A percentile compares a stretch with the other conserved stretches of the same genome.
phyloP scores from a whole-genome alignment of 768 basidiomycete genomes.

The Tylopilus sp. region DNA sequence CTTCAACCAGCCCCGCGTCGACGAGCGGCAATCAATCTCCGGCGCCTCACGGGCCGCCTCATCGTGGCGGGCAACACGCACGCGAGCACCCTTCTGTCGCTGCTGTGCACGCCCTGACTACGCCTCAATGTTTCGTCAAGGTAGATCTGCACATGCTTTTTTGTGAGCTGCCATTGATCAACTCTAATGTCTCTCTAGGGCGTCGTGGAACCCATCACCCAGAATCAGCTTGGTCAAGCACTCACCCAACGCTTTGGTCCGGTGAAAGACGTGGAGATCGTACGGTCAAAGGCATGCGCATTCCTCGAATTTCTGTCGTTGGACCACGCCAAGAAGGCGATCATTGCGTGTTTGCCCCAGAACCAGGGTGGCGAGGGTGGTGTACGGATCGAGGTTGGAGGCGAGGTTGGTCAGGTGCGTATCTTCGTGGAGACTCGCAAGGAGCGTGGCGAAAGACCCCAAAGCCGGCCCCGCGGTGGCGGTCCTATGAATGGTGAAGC shows the following conservation, averaged over 20 bases:
- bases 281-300: conserved; percentile 85
- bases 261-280: conserved; percentile 85
- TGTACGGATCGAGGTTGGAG: conserved; percentile 68
- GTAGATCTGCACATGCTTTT: conserved; percentile 34
- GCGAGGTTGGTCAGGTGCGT: conserved; percentile 46
- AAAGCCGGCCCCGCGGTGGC: conserved; percentile 59
- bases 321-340: conserved; percentile 84
- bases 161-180: background rate
- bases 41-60: conserved; percentile 29
- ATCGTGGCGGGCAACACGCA: conserved; percentile 33
- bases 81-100: conserved; percentile 43
- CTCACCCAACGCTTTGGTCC: conserved; percentile 70
- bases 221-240: conserved; percentile 43
- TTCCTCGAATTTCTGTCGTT: conserved; percentile 85
- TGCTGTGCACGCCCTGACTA: conserved; percentile 62
- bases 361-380: conserved; percentile 86
- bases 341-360: conserved; percentile 63
- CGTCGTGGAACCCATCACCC: conserved; percentile 64
- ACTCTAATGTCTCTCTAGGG: conserved; percentile 42
- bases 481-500: conserved; percentile 47
- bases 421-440: conserved; percentile 87
- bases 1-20: conserved; percentile 39
- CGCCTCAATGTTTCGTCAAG: conserved; percentile 90
- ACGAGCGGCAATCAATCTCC: conserved; percentile 37
- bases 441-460: conserved; percentile 82